Conservation (phyloP, 2,329 filamentous ascomycete species). For the Chalara sp. region DNA sequence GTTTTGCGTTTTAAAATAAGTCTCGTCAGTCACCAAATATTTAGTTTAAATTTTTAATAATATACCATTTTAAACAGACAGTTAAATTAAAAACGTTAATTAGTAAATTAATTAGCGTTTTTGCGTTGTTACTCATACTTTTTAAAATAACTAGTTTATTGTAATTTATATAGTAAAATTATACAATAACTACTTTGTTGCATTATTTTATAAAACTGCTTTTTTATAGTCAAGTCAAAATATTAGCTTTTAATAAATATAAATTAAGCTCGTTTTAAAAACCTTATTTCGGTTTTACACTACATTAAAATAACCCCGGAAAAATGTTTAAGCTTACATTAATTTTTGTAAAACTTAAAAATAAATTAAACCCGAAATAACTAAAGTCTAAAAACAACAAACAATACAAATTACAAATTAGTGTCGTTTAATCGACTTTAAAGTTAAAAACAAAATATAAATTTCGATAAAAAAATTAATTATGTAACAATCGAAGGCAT, state of each 20-base stretch:
- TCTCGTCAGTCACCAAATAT: too few relatives aligned
- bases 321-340: not conserved
- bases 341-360: not conserved
- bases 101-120: not conserved
- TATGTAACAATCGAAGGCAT: too few relatives aligned
- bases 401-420: not conserved
- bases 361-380: too few relatives aligned
- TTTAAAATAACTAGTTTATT: not conserved
- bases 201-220: not conserved
- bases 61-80: not conserved
- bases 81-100: not conserved
- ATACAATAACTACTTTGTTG: not conserved
- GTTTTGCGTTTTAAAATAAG: too few relatives aligned
- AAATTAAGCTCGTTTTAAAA: not conserved
- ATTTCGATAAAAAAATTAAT: not conserved
- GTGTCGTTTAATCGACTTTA: not conserved
- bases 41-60: not conserved
- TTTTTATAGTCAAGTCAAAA: not conserved
- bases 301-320: too few relatives aligned
- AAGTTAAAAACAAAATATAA: not conserved
- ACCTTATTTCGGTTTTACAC: not conserved
- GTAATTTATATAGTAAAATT: not conserved
- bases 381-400: not conserved
- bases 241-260: not conserved
- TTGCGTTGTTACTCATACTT: not conserved